Evolutionary conservation across 305 asterid genomes (phyloP), one percentile per base, ranked within the genome.

Genomic region (Fraxinus floribunda): DNA sequence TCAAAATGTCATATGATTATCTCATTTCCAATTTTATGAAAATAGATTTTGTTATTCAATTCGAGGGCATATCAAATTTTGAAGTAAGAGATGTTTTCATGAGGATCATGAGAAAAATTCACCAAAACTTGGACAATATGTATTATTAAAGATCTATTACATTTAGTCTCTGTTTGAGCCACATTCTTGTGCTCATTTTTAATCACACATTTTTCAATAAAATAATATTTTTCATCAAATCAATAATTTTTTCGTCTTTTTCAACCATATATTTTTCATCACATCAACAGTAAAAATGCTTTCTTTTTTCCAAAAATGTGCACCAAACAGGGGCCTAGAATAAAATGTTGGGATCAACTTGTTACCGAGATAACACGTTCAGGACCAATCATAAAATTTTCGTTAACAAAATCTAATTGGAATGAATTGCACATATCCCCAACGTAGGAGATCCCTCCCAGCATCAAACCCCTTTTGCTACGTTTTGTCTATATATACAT

Each of bases 391-490:
- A 1, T 0, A 24, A 26, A 26, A 16, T 4, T 26, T 4, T 24
- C 3, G 30, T 64, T 10, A 64, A 26, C 30, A 64, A 24, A 64
- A 24, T 55, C 26, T 55, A 55, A 46, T n/a, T n/a, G 26, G 26
- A 55, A 22, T 24, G 73, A 46, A 26, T 64, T 24, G 36, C 73
- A 64, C n/a, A 24, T 64, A 24, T 64, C 18, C 34, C 36, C 7
- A 64, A 11, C 36, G 73, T 30, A 64, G 36, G 73, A 24, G 73
- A 64, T 64, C 34, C 73, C 73, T 4, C 39, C 75, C 75, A 38
- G 5, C 73, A 85, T 81, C 80, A 75, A 36, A 76, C 76, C 74
- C 81, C 76, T 74, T 74, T 49, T 3, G 7, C 76, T 46, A 77
- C 84, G 79, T 71, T 2, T 57, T 41, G 64, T 16, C 75, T 75